phyloP scores from a whole-genome alignment of 1,284 basidiomycete genomes.

The Microbotryum lychnidis-dioicae region DNA sequence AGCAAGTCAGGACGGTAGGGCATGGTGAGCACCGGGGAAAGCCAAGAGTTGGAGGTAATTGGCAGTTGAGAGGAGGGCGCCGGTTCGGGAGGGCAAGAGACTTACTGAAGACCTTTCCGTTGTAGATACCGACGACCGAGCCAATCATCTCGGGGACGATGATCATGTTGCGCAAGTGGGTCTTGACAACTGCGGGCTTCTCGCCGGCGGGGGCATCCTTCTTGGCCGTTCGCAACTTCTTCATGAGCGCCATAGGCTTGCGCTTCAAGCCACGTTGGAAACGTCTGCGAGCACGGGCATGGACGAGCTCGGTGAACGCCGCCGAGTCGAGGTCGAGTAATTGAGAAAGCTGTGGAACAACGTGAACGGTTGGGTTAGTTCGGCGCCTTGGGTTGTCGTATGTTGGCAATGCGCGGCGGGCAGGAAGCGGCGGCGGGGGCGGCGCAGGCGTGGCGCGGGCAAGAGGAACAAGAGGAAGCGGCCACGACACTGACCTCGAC shows the following conservation, averaged over 20 bases:
- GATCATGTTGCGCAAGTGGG: slow-evolving; percentile 99
- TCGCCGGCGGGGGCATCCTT: slow-evolving; percentile 97
- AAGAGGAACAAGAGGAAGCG: background rate
- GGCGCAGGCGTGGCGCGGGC: background rate
- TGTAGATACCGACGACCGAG: slow-evolving; percentile 92
- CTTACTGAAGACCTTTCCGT: slow-evolving; percentile 65
- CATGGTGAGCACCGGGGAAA: slow-evolving; percentile 72
- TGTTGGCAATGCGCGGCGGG: no score
- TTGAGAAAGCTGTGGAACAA: slow-evolving; percentile 60
- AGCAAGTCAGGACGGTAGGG: background rate
- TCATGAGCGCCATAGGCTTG: slow-evolving; percentile 96
- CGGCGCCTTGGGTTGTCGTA: no score
- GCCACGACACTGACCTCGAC: slow-evolving; percentile 50
- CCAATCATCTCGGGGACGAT: slow-evolving; percentile 99
- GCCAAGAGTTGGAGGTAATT: background rate
- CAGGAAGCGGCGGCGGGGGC: no score
- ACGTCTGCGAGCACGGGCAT: slow-evolving; percentile 95
- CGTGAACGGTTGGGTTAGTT: background rate
- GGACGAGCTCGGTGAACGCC: slow-evolving; percentile 75
- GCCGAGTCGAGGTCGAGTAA: slow-evolving; percentile 95
- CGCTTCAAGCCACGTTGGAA: slow-evolving; percentile 99
- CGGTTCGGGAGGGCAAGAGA: background rate
- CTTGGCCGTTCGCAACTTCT: slow-evolving; percentile 99
- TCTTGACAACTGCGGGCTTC: slow-evolving; percentile 98
- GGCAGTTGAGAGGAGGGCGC: background rate